Conservation (phyloP, 495 filamentous ascomycete species). For the Penicillium turbatum region DNA sequence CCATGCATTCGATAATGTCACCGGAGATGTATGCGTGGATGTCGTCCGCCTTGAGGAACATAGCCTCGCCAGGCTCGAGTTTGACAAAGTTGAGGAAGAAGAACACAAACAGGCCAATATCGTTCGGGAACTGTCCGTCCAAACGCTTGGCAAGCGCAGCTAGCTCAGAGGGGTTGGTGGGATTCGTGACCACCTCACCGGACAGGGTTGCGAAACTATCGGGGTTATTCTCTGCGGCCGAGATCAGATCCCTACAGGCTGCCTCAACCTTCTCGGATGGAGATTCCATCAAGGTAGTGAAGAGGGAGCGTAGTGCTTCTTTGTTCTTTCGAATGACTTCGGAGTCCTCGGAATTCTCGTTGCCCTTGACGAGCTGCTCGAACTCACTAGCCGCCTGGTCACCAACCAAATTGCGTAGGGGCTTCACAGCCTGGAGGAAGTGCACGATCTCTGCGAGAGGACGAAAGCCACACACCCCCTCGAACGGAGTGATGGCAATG, state of each 20-base stretch:
- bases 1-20: conserved; percentile 99
- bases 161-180: conserved; percentile 51
- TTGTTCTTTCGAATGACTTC: conserved; percentile 65
- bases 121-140: conserved; percentile 69
- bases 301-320: conserved; percentile 67
- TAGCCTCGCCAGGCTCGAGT: conserved; percentile 81
- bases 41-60: conserved; percentile 94
- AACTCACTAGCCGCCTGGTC: conserved; percentile 63
- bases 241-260: conserved; percentile 62
- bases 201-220: conserved; percentile 38
- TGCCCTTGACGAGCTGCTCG: conserved; percentile 59
- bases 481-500: conserved; percentile 92
- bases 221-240: conserved; percentile 56
- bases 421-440: conserved; percentile 70
- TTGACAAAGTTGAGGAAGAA: conserved; percentile 82
- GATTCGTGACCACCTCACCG: conserved; percentile 34
- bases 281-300: conserved; percentile 75
- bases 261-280: conserved; percentile 58
- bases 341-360: conserved; percentile 57
- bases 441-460: conserved; percentile 80
- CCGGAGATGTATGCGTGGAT: conserved; percentile 96
- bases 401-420: conserved; percentile 73
- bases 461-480: conserved; percentile 92
- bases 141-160: conserved; percentile 71
- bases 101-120: conserved; percentile 72